These are phyloP conservation scores for Hericium coralloides DNA, from an alignment of 768 basidiomycete genomes.

Conservation along the genomic window DNA sequence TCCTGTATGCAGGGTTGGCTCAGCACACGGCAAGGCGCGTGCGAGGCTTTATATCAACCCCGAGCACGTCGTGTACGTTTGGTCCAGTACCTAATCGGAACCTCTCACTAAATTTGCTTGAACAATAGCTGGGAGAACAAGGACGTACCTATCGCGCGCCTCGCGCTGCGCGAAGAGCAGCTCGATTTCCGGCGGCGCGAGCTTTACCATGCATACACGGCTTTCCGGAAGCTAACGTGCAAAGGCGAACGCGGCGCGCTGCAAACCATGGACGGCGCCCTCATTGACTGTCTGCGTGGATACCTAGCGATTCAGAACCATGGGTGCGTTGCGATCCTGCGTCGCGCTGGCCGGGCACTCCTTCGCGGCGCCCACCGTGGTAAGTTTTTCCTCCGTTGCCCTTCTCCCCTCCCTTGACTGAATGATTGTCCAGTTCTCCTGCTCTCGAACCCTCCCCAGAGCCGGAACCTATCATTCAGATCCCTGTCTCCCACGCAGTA, in stretches of 20 bases:
- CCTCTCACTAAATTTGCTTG: background rate
- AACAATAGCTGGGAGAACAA: slow-evolving; percentile 14
- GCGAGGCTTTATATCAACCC: slow-evolving; percentile 45
- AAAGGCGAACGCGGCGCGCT: slow-evolving; percentile 14
- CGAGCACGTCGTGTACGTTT: slow-evolving; percentile 43
- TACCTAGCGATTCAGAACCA: slow-evolving; percentile 5
- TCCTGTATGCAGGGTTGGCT: slow-evolving; percentile 36
- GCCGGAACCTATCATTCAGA: slow-evolving; percentile 17
- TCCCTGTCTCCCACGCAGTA: slow-evolving; percentile 51
- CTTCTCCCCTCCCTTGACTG: background rate
- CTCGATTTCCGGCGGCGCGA: slow-evolving; percentile 63
- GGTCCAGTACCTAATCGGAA: background rate
- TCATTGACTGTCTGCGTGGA: slow-evolving; percentile 39
- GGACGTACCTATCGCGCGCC: slow-evolving; percentile 13
- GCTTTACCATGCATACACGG: slow-evolving; percentile 52
- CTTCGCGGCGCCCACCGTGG: slow-evolving; percentile 46
- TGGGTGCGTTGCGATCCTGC: slow-evolving; percentile 24
- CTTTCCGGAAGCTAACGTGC: slow-evolving; percentile 45
- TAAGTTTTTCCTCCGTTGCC: slow-evolving; percentile 19
- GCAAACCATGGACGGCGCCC: slow-evolving; percentile 39
- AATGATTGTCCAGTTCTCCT: slow-evolving; percentile 38
- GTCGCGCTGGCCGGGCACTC: slow-evolving; percentile 43
- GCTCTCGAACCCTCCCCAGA: slow-evolving; percentile 38
- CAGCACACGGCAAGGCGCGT: slow-evolving; percentile 24
- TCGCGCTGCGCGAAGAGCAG: slow-evolving; percentile 56